Percentiles rank a stretch among this genome's conserved stretches.
Conservation (phyloP, 768 basidiomycete species). For the Hericium rajendrae region DNA sequence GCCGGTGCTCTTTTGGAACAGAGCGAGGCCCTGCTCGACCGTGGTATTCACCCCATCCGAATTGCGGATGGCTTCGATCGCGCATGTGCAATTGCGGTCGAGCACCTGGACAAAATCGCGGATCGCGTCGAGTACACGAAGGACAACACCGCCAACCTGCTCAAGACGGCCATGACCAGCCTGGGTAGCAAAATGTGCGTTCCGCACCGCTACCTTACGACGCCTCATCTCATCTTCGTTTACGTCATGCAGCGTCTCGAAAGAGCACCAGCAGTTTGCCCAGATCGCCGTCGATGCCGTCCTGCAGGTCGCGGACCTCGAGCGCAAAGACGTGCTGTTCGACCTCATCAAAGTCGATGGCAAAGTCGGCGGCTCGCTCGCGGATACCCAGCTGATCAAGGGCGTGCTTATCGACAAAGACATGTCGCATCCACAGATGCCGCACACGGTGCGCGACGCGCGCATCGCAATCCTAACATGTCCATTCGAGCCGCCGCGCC, state of each 20-base stretch:
- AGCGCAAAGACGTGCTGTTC: constrained; percentile 90
- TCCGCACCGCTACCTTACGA: neutral
- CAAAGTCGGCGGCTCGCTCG: constrained; percentile 95
- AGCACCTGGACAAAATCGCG: constrained; percentile 83
- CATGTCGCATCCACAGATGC: constrained; percentile 99
- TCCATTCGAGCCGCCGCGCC: constrained; percentile 97
- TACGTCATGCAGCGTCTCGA: constrained; percentile 67
- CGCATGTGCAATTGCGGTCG: constrained; percentile 84
- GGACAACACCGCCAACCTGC: constrained; percentile 74
- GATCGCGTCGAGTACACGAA: constrained; percentile 82
- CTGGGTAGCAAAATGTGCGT: constrained; percentile 95
- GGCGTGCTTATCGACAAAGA: constrained; percentile 99
- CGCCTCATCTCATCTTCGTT: neutral
- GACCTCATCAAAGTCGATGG: constrained; percentile 99
- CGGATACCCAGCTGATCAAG: constrained; percentile 89
- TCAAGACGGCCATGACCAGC: constrained; percentile 94
- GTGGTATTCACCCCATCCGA: constrained; percentile 97
- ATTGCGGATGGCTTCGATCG: constrained; percentile 98
- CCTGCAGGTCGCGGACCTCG: constrained; percentile 87
- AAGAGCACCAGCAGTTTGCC: constrained; percentile 91
- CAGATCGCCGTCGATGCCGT: constrained; percentile 98
- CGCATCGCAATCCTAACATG: constrained; percentile 95
- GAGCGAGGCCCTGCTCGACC: constrained; percentile 91
- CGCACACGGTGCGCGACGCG: constrained; percentile 77
- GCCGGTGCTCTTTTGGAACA: constrained; percentile 96